These are phyloP conservation scores for Castanea mollissima DNA, from an alignment of 306 rosid species.

Conservation along the genomic window DNA sequence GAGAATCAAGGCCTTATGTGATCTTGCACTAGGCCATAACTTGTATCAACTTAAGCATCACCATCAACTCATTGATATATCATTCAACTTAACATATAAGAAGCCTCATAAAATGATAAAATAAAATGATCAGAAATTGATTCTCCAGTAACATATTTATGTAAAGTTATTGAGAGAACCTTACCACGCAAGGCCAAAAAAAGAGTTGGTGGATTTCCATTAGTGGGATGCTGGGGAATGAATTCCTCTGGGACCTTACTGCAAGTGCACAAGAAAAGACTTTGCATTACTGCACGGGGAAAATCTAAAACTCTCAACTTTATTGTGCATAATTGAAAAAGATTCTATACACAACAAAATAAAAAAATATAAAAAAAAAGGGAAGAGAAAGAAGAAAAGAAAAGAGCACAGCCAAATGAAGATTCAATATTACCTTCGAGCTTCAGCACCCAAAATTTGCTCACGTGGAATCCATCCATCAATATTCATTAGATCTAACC, in stretches of 20 bases:
- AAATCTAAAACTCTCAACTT: constrained; percentile 4
- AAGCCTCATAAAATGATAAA: not conserved
- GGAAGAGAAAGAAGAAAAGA: not conserved
- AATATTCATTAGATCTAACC: constrained; percentile 89
- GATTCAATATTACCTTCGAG: constrained; percentile 58
- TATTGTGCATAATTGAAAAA: constrained; percentile 21
- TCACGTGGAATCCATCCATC: constrained; percentile 99
- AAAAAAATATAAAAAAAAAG: not conserved
- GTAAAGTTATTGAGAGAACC: not conserved
- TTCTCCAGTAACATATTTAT: not conserved
- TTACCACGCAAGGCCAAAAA: constrained; percentile 77
- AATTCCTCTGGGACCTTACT: constrained; percentile 88
- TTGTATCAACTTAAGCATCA: not conserved
- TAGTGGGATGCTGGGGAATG: constrained; percentile 83
- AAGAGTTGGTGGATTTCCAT: constrained; percentile 96
- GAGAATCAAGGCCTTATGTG: not conserved
- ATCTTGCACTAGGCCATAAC: not conserved
- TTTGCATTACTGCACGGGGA: constrained; percentile 17
- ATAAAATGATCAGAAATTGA: not conserved
- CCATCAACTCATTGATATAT: not conserved
- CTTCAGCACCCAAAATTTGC: constrained; percentile 95
- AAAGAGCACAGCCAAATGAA: not conserved
- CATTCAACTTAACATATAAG: not conserved
- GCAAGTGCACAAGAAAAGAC: constrained; percentile 38
- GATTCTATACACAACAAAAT: not conserved